These are phyloP conservation scores for Deinandra increscens DNA, from an alignment of 129 eudicot genomes.

Conservation along the genomic window DNA sequence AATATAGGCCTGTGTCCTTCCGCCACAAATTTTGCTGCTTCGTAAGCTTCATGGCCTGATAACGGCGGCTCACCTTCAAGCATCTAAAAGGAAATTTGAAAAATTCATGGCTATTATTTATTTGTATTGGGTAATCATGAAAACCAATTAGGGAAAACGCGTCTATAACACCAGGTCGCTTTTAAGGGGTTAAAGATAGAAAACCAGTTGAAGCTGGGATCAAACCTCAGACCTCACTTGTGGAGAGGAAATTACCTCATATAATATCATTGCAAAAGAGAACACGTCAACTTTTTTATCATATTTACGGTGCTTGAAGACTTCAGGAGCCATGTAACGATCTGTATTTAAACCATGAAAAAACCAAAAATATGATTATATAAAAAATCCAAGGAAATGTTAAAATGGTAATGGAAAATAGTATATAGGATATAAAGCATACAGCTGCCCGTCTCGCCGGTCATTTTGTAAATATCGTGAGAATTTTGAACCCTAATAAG, in stretches of 20 bases:
- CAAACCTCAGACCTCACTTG: too few relatives aligned
- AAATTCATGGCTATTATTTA: neutral
- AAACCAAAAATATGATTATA: neutral
- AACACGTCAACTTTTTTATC: constrained; percentile 96
- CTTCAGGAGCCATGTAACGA: constrained; percentile 99
- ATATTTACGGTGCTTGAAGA: constrained; percentile 91
- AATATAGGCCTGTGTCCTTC: constrained; percentile 88
- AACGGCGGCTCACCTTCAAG: constrained; percentile 96
- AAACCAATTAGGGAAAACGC: too few relatives aligned
- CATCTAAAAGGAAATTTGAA: constrained; percentile 56
- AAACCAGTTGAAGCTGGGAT: too few relatives aligned
- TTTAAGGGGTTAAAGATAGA: too few relatives aligned
- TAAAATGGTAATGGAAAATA: neutral
- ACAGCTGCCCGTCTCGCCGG: constrained; percentile 99
- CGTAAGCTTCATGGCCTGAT: constrained; percentile 78
- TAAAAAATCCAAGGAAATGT: neutral
- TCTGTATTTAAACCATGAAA: constrained; percentile 41
- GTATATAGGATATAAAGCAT: constrained; percentile 33
- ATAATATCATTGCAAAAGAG: constrained; percentile 96
- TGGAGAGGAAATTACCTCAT: constrained; percentile 54
- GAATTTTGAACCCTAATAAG: constrained; percentile 86
- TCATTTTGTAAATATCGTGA: constrained; percentile 91
- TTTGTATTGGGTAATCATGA: too few relatives aligned
- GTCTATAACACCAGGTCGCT: too few relatives aligned
- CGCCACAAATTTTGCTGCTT: constrained; percentile 84